A percentile compares a stretch with the other conserved stretches of the same genome.
phyloP scores from a whole-genome alignment of 1,284 basidiomycete species.

The Marasmius sp. region DNA sequence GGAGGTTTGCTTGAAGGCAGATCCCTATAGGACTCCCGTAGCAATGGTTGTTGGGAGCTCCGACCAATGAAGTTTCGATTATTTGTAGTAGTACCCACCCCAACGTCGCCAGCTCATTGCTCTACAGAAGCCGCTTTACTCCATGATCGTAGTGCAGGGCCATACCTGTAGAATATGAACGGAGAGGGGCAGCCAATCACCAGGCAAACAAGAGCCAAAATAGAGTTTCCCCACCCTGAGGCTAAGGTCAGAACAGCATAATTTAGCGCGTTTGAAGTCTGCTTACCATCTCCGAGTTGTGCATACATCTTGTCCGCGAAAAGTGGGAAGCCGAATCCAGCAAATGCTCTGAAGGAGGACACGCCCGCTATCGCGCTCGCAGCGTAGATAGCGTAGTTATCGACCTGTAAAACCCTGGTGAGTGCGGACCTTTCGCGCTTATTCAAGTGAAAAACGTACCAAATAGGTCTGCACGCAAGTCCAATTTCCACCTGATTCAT shows the following conservation, averaged over 20 bases:
- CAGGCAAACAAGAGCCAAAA: slow-evolving; percentile 30
- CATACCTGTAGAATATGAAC: slow-evolving; percentile 34
- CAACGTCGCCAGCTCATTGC: slow-evolving; percentile 6
- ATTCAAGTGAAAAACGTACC: slow-evolving; percentile 10
- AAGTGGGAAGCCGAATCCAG: slow-evolving; percentile 32
- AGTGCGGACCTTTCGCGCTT: neutral
- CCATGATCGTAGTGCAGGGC: slow-evolving; percentile 28
- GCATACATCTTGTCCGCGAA: slow-evolving; percentile 30
- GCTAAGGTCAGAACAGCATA: neutral
- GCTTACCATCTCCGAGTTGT: slow-evolving; percentile 25
- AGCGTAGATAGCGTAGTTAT: slow-evolving; percentile 28
- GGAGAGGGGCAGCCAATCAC: slow-evolving; percentile 33
- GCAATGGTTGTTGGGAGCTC: too few relatives aligned
- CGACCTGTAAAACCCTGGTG: slow-evolving; percentile 18
- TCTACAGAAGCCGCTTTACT: slow-evolving; percentile 31
- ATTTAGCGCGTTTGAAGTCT: neutral
- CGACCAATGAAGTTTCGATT: neutral
- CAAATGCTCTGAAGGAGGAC: slow-evolving; percentile 28
- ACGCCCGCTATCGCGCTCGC: slow-evolving; percentile 30
- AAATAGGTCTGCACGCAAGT: slow-evolving; percentile 30
- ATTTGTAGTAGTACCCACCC: neutral
- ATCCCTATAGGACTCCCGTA: too few relatives aligned
- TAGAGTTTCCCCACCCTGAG: slow-evolving; percentile 30
- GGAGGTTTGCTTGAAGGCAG: too few relatives aligned
- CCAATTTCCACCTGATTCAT: slow-evolving; percentile 27